Base-by-base conservation (phyloP, 495 filamentous ascomycete genomes). In the Neurospora sp. region DNA sequence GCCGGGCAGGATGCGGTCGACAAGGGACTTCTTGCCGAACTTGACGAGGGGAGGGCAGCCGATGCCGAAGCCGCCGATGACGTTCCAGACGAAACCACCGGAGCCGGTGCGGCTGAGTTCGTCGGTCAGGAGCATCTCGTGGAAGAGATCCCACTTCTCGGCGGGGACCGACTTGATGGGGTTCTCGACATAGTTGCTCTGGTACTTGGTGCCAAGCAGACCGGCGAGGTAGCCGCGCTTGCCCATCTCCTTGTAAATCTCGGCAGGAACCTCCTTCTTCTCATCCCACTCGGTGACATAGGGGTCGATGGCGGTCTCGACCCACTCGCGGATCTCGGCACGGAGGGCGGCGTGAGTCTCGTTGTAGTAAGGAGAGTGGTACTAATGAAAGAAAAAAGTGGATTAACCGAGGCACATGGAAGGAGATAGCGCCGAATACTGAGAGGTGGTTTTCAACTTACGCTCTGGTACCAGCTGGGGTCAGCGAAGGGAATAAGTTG, bases 101-200 rank as follows among this genome's bases (percentile, higher is more conserved):
- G 92, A 95, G 37, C 90, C 96, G 69, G 88, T 85, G 68, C 96
- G 93, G 48, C 92, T 96, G 14, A 99, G 83, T 85, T 99, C 96
- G 78, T 99, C 96, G 3, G 94, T 98, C 66, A 99, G 77, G 38
- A 98, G 83, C 87, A 98, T 88, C 84, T 99, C 96, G 83, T 99
- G 96, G 88, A 98, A 99, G 27, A 96, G 87, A 83, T 99, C 96
- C 96, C 96, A 99, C 80, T 95, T 89, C 81, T 98, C 94, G 14
- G 90, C 85, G 3, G 91, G 81, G 20, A 99, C 96, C 48, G 89
- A 89, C 82, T 91, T 87, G 69, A 97, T 88, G 0, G 86, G 82
- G 79, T 92, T 85, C 12, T 89, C 83, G 18, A 90, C 91, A 78
- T 91, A 89, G 70, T 97, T 81, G 72, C 86, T 86, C 6, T 92